Conservation (phyloP, 2,329 filamentous ascomycete genomes). For the Epichloe amarillans region DNA sequence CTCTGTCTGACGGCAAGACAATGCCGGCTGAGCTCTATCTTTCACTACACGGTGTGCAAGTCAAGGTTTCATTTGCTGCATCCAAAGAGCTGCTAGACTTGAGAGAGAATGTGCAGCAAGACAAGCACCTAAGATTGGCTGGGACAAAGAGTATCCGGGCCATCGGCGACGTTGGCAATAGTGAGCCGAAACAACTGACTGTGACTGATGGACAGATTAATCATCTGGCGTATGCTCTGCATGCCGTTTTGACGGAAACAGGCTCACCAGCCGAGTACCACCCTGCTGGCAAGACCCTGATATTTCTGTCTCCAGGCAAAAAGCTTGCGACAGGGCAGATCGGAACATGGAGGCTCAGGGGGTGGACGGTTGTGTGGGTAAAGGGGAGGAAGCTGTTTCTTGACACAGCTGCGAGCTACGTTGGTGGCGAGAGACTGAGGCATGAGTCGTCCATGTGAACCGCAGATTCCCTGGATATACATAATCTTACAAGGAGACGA, state of each 20-base stretch:
- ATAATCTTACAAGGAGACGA: background rate
- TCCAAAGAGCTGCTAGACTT: conserved; percentile 20
- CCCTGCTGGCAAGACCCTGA: conserved; percentile 14
- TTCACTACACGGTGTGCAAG: conserved; percentile 28
- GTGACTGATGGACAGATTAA: conserved; percentile 20
- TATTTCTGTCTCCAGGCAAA: conserved; percentile 16
- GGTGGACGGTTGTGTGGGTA: conserved; percentile 18
- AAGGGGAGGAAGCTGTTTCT: conserved; percentile 20
- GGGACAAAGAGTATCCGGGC: conserved; percentile 27
- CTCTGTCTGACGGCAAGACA: conserved; percentile 17
- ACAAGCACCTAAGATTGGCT: conserved; percentile 18
- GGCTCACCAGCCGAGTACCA: conserved; percentile 7
- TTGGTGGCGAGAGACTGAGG: conserved; percentile 15
- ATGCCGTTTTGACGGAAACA: conserved; percentile 12
- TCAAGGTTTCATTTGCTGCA: conserved; percentile 29
- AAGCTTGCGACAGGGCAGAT: conserved; percentile 20
- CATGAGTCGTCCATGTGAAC: conserved; percentile 14
- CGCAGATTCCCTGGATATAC: background rate
- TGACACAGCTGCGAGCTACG: conserved; percentile 17
- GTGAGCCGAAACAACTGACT: conserved; percentile 25
- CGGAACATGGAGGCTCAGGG: conserved; percentile 19
- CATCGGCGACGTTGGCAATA: conserved; percentile 27
- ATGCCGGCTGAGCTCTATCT: conserved; percentile 26
- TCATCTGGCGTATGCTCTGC: conserved; percentile 18
- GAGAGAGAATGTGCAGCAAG: conserved; percentile 18